A percentile compares a stretch with the other conserved stretches of the same genome.
Conservation (phyloP, 2,329 filamentous ascomycete species). For the Trichophaea hybrida region DNA sequence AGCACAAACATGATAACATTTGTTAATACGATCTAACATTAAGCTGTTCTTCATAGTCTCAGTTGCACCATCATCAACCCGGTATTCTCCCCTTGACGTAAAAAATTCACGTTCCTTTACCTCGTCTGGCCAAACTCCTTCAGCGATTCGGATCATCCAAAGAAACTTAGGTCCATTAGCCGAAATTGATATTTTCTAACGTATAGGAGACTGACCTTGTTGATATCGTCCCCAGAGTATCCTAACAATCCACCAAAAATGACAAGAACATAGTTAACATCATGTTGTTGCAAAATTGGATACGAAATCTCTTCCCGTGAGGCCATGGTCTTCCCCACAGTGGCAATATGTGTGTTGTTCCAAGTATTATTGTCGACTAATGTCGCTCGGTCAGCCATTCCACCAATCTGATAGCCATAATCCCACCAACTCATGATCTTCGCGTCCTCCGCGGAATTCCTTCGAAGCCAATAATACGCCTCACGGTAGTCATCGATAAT, state of each 20-base stretch:
- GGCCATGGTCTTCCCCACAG: constrained; percentile 97
- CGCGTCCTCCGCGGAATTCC: constrained; percentile 87
- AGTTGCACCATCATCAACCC: constrained; percentile 81
- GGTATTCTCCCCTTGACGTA: constrained; percentile 83
- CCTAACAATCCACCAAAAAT: constrained; percentile 92
- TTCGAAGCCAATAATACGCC: constrained; percentile 97
- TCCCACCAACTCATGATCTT: constrained; percentile 99
- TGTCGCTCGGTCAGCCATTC: constrained; percentile 94
- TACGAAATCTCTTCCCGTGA: constrained; percentile 96
- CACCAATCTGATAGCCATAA: constrained; percentile 98
- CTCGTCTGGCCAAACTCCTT: constrained; percentile 99
- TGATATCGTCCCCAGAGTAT: constrained; percentile 97
- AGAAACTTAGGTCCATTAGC: constrained; percentile 45
- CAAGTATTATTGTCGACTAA: constrained; percentile 99
- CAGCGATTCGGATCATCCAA: constrained; percentile 98
- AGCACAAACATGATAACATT: constrained; percentile 1
- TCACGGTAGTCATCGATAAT: constrained; percentile 99
- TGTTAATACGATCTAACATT: constrained; percentile 23
- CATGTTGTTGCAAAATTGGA: constrained; percentile 93
- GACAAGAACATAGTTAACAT: constrained; percentile 96
- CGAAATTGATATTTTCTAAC: neutral
- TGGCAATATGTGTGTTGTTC: constrained; percentile 99
- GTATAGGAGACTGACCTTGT: constrained; percentile 45
- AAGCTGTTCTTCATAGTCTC: constrained; percentile 98
- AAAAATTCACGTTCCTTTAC: constrained; percentile 96